phyloP scores from a whole-genome alignment of 805 yeast genomes.

The Jamesozyma rosinii region DNA sequence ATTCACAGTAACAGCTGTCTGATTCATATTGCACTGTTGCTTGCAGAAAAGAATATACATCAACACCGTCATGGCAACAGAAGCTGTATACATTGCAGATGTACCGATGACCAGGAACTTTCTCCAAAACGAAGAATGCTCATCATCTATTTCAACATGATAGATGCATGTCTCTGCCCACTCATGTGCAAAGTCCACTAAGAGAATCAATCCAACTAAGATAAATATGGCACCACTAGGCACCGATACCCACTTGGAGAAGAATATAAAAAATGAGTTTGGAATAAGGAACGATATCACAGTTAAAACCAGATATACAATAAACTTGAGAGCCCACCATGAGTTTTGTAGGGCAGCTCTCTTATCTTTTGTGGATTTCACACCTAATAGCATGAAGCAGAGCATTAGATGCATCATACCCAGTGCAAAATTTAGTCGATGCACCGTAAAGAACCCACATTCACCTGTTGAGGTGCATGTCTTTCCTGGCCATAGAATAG shows the following conservation, averaged over 20 bases:
- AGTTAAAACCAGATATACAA: conserved; percentile 48
- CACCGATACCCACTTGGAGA: conserved; percentile 87
- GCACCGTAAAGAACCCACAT: conserved; percentile 93
- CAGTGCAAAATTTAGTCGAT: conserved; percentile 78
- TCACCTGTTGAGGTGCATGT: conserved; percentile 76
- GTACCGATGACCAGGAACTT: conserved; percentile 79
- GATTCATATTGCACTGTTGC: conserved; percentile 78
- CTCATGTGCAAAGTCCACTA: conserved; percentile 95
- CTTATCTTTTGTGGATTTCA: conserved; percentile 66
- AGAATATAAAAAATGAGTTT: conserved; percentile 73
- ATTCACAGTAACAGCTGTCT: conserved; percentile 75
- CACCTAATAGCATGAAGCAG: conserved; percentile 60
- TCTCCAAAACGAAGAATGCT: conserved; percentile 58
- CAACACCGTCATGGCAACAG: conserved; percentile 60
- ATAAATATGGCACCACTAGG: conserved; percentile 76
- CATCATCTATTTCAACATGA: conserved; percentile 76
- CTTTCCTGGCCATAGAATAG: conserved; percentile 62
- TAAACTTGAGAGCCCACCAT: conserved; percentile 73
- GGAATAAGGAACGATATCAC: conserved; percentile 70
- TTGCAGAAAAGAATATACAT: conserved; percentile 82
- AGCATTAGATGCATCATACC: conserved; percentile 69
- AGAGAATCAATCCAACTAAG: conserved; percentile 76
- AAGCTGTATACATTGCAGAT: conserved; percentile 66
- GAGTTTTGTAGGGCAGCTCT: conserved; percentile 84
- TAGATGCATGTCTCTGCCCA: conserved; percentile 96